Conservation (phyloP, 306 rosid genomes). For the Quercus agrifolia region DNA sequence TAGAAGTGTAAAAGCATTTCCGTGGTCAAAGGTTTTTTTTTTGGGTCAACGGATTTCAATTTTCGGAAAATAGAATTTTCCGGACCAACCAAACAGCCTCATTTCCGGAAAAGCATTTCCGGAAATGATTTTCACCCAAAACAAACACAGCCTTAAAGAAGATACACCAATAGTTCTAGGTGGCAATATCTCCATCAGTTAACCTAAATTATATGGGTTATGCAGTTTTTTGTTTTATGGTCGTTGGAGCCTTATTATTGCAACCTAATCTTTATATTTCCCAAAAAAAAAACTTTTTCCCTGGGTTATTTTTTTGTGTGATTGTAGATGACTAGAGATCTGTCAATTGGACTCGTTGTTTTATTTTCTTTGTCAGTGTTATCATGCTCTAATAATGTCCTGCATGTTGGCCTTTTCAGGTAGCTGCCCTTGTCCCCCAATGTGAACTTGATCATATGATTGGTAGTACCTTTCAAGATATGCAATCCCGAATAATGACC, state of each 20-base stretch:
- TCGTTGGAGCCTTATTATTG: neutral
- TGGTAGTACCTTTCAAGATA: constrained; percentile 35
- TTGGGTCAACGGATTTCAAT: no score
- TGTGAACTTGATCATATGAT: constrained; percentile 59
- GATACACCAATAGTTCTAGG: neutral
- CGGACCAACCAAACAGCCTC: no score
- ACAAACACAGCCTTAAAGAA: no score
- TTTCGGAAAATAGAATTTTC: no score
- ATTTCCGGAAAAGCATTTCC: no score
- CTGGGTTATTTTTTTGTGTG: neutral
- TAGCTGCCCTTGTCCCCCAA: constrained; percentile 87
- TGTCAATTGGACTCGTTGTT: neutral
- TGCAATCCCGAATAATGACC: constrained; percentile 56
- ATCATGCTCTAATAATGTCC: neutral
- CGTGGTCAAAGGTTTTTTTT: no score
- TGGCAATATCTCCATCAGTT: neutral
- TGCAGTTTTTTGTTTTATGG: neutral
- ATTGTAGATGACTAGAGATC: neutral
- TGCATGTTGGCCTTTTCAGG: constrained; percentile 46
- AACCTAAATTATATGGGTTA: neutral
- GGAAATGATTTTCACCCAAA: no score
- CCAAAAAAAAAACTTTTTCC: no score
- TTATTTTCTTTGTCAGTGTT: neutral
- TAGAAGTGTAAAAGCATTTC: no score
- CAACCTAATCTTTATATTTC: neutral